Evolutionary conservation across 2,329 filamentous ascomycete genomes (phyloP).

Genomic region (Fusarium euwallaceae): DNA sequence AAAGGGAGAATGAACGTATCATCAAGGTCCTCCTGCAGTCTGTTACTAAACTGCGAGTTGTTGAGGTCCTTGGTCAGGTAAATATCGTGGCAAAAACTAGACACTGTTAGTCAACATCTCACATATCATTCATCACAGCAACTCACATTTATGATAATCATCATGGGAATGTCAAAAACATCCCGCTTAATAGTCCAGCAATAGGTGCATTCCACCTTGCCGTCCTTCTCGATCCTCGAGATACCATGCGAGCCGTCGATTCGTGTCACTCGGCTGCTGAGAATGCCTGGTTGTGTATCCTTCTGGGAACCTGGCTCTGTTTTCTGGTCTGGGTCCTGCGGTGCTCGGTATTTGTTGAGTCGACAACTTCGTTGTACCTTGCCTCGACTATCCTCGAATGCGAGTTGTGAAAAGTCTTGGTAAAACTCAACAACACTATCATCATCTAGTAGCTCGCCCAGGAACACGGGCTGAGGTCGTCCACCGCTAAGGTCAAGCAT

Average conservation of each 20-base stretch:
- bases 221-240: constrained; percentile 84
- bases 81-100: constrained; percentile 72
- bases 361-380: constrained; percentile 87
- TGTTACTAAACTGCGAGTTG: constrained; percentile 65
- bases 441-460: constrained; percentile 93
- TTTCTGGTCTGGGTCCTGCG: constrained; percentile 65
- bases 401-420: constrained; percentile 92
- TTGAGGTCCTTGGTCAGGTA: constrained; percentile 67
- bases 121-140: background rate
- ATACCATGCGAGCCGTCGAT: constrained; percentile 84
- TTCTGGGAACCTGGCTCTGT: constrained; percentile 59
- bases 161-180: constrained; percentile 97
- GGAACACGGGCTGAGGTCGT: constrained; percentile 82
- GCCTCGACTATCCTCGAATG: constrained; percentile 90
- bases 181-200: constrained; percentile 98
- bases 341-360: constrained; percentile 89
- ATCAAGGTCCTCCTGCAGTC: constrained; percentile 17
- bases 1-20: constrained; percentile 44
- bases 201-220: constrained; percentile 94
- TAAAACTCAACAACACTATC: constrained; percentile 95
- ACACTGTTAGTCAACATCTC: constrained; percentile 2
- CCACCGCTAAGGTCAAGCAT: constrained; percentile 60
- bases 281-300: constrained; percentile 59
- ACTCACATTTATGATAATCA: constrained; percentile 98
- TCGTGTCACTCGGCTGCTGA: constrained; percentile 71